Percentiles rank a stretch among this genome's conserved stretches.
These are phyloP conservation scores for Citrus maxima DNA, from an alignment of 345 rosid genomes.

Conservation along the genomic window DNA sequence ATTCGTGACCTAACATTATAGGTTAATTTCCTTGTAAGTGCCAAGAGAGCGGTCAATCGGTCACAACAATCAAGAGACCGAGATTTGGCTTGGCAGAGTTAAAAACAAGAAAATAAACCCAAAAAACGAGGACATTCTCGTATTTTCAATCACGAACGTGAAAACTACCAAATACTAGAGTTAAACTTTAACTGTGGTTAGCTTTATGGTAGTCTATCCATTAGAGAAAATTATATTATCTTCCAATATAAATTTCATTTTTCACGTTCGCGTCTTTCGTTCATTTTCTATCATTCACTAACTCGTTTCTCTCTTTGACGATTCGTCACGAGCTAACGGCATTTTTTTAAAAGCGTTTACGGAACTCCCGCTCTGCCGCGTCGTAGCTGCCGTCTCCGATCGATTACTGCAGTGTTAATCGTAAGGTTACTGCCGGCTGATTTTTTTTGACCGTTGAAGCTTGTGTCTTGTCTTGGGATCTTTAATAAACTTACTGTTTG, in stretches of 20 bases:
- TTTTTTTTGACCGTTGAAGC: neutral
- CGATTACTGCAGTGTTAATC: neutral
- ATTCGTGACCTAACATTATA: neutral
- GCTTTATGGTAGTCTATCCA: conserved; percentile 3
- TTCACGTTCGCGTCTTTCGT: neutral
- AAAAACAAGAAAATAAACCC: neutral
- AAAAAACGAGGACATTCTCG: neutral
- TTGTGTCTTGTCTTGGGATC: neutral
- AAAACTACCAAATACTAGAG: conserved; percentile 21
- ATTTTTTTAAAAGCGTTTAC: neutral
- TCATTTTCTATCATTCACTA: neutral
- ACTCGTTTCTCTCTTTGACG: neutral
- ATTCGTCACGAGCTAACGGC: neutral
- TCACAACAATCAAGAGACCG: neutral
- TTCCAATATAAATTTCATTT: neutral
- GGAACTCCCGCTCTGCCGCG: neutral
- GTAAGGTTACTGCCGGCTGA: neutral
- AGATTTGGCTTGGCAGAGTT: neutral
- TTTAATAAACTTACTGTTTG: neutral
- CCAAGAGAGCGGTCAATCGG: neutral
- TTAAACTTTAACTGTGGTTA: conserved; percentile 31
- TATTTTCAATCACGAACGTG: neutral
- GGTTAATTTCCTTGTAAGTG: neutral
- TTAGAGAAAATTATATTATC: neutral
- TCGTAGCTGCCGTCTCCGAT: neutral